These are phyloP conservation scores for Cenococcum geophilum DNA, from an alignment of 495 filamentous ascomycete species.

Conservation along the genomic window DNA sequence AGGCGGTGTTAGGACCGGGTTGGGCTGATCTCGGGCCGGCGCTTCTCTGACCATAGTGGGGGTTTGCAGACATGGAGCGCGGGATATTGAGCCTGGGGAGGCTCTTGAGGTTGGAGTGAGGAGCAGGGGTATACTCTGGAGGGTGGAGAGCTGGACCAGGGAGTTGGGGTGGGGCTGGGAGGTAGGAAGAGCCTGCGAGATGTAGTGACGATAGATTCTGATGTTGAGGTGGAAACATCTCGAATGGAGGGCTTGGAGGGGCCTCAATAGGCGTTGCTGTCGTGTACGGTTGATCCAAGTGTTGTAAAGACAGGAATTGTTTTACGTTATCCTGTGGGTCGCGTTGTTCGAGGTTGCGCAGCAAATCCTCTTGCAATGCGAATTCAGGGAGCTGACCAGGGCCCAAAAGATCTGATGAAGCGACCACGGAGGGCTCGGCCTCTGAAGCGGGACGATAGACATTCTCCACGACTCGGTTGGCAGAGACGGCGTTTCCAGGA, in stretches of 20 bases:
- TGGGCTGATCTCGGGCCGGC: not conserved
- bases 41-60: conserved; percentile 10
- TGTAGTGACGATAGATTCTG: conserved; percentile 18
- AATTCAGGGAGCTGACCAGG: conserved; percentile 55
- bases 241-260: conserved; percentile 33
- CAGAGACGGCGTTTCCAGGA: conserved; percentile 63
- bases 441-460: conserved; percentile 53
- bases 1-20: conserved; percentile 23
- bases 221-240: conserved; percentile 37
- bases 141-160: conserved; percentile 22
- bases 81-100: conserved; percentile 40
- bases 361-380: conserved; percentile 62
- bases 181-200: conserved; percentile 11
- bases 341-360: conserved; percentile 57
- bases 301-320: conserved; percentile 78
- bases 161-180: conserved; percentile 19
- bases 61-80: conserved; percentile 32
- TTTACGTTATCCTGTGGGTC: conserved; percentile 90
- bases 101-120: conserved; percentile 31
- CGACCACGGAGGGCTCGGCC: conserved; percentile 70
- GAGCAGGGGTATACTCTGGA: conserved; percentile 27
- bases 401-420: conserved; percentile 84
- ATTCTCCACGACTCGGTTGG: conserved; percentile 45
- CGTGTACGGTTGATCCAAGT: conserved; percentile 44
- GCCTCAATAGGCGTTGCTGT: conserved; percentile 35